Evolutionary conservation across 257 asterid genomes (phyloP).

Genomic region (Fraxinus anomala): DNA sequence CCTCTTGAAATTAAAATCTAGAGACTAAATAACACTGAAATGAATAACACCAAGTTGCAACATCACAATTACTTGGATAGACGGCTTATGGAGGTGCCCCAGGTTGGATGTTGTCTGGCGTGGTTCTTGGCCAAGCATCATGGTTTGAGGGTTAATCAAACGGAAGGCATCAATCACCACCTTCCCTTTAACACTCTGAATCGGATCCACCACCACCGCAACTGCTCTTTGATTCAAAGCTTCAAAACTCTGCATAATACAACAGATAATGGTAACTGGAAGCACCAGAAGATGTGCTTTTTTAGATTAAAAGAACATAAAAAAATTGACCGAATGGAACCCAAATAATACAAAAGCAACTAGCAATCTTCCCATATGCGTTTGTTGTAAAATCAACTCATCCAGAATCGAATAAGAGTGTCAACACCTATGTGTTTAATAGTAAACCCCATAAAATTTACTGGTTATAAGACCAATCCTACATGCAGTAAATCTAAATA

Average conservation of each 20-base stretch:
- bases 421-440: neutral
- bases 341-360: neutral
- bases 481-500: neutral
- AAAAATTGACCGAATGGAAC: neutral
- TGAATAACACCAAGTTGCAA: neutral
- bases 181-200: constrained; percentile 98
- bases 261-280: constrained; percentile 11
- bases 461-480: neutral
- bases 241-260: constrained; percentile 82
- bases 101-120: constrained; percentile 97
- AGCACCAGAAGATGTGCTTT: constrained; percentile 7
- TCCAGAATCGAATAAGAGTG: neutral
- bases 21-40: neutral
- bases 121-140: constrained; percentile 99
- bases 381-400: neutral
- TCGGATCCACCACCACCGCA: constrained; percentile 98
- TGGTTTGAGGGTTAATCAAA: constrained; percentile 92
- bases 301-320: neutral
- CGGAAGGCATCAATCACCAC: constrained; percentile 99
- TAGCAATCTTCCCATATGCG: neutral
- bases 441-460: neutral
- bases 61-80: constrained; percentile 66
- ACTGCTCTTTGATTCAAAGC: constrained; percentile 97
- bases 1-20: constrained; percentile 22
- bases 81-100: constrained; percentile 94